Evolutionary conservation across 768 basidiomycete species (phyloP).

Genomic region (Auriscalpium vulgare): DNA sequence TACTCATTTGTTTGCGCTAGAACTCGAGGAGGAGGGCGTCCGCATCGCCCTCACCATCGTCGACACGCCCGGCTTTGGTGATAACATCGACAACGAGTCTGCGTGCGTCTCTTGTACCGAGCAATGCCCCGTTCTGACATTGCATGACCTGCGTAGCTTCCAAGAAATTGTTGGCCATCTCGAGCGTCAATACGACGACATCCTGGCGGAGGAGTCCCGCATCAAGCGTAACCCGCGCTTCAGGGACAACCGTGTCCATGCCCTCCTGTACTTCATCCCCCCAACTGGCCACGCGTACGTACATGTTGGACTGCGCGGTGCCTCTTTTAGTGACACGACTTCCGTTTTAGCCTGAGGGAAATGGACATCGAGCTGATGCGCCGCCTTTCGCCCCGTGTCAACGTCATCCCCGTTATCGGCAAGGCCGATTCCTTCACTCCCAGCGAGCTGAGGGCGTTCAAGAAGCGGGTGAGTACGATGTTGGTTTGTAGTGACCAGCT

Average conservation of each 20-base stretch:
- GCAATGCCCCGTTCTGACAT: background rate
- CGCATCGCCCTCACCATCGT: constrained; percentile 97
- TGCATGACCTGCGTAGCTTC: constrained; percentile 48
- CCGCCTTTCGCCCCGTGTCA: constrained; percentile 93
- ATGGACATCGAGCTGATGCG: constrained; percentile 99
- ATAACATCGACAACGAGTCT: constrained; percentile 98
- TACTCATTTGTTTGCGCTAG: constrained; percentile 29
- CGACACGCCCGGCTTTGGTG: constrained; percentile 97
- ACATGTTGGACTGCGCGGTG: background rate
- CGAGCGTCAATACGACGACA: constrained; percentile 98
- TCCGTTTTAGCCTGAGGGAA: constrained; percentile 65
- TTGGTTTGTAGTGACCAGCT: background rate
- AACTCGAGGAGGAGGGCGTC: constrained; percentile 97
- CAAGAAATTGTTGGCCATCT: constrained; percentile 95
- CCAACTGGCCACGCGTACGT: constrained; percentile 96
- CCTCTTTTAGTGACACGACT: constrained; percentile 2
- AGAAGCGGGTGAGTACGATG: constrained; percentile 62
- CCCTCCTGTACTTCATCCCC: constrained; percentile 95
- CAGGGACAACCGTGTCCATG: constrained; percentile 96
- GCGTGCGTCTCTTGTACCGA: constrained; percentile 51
- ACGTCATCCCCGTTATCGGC: constrained; percentile 96
- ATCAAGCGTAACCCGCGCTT: constrained; percentile 99
- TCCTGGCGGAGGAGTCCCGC: constrained; percentile 94
- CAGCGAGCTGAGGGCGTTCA: constrained; percentile 88
- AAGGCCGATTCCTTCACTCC: constrained; percentile 96